Evolutionary conservation across 768 basidiomycete genomes (phyloP).

Genomic region (Termitomyces sp.): DNA sequence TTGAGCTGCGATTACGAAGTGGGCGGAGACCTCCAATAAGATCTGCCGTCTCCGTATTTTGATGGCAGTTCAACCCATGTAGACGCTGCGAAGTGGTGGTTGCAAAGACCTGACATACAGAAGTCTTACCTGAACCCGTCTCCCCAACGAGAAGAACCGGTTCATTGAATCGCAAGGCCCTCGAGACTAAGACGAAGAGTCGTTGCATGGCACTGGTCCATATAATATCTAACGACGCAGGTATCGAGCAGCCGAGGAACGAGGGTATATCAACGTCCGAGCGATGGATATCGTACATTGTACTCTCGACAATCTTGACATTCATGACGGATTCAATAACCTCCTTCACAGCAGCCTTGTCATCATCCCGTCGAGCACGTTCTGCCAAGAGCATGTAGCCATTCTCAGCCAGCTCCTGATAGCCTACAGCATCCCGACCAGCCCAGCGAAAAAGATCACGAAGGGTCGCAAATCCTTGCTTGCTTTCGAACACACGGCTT

Average conservation of each 20-base stretch:
- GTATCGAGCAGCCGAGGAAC: conserved; percentile 57
- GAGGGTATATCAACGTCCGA: conserved; percentile 34
- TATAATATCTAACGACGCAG: conserved; percentile 53
- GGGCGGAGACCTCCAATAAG: conserved; percentile 92
- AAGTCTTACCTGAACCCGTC: conserved; percentile 97
- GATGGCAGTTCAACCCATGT: conserved; percentile 87
- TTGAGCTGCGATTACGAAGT: conserved; percentile 65
- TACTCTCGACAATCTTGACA: conserved; percentile 71
- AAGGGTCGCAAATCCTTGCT: conserved; percentile 93
- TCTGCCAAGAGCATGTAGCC: conserved; percentile 98
- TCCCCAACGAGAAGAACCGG: conserved; percentile 95
- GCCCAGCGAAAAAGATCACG: conserved; percentile 99
- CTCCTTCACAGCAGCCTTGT: conserved; percentile 86
- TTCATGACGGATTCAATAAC: conserved; percentile 89
- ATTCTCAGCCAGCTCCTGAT: conserved; percentile 91
- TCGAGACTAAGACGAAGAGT: conserved; percentile 76
- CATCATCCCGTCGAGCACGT: conserved; percentile 79
- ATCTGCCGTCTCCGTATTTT: conserved; percentile 98
- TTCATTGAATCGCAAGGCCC: conserved; percentile 88
- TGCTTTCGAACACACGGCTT: conserved; percentile 94
- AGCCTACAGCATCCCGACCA: conserved; percentile 80
- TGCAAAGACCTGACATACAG: conserved; percentile 89
- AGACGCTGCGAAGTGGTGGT: conserved; percentile 58
- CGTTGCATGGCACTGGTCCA: conserved; percentile 96
- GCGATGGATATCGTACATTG: conserved; percentile 60